Evolutionary conservation across 2,329 filamentous ascomycete species (phyloP).

Genomic region (Penicillium sp.): DNA sequence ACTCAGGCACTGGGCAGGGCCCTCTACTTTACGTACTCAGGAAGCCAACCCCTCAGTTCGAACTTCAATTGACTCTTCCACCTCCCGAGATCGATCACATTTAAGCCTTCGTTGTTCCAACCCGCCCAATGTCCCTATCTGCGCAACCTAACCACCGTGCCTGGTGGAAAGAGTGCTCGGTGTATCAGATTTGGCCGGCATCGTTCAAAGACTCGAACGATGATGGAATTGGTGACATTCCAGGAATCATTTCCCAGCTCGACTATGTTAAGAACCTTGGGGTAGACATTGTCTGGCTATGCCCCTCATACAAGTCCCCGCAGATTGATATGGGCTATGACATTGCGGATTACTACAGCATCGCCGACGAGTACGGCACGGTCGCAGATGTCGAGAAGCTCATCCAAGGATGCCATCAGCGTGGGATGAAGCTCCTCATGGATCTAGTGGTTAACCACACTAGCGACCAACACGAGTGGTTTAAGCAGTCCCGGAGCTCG

Average conservation of each 20-base stretch:
- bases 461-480: slow-evolving; percentile 71
- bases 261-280: slow-evolving; percentile 66
- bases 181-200: slow-evolving; percentile 63
- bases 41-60: neutral
- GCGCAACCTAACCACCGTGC: slow-evolving; percentile 28
- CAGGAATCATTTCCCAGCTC: slow-evolving; percentile 64
- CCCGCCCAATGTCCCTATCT: slow-evolving; percentile 16
- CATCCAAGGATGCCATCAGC: slow-evolving; percentile 60
- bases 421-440: slow-evolving; percentile 70
- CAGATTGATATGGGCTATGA: slow-evolving; percentile 59
- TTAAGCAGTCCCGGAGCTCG: slow-evolving; percentile 64
- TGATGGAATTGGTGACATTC: slow-evolving; percentile 65
- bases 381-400: slow-evolving; percentile 65
- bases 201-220: slow-evolving; percentile 56
- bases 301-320: slow-evolving; percentile 54
- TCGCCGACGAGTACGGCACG: slow-evolving; percentile 67
- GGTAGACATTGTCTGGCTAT: slow-evolving; percentile 62
- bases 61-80: neutral
- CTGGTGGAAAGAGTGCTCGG: slow-evolving; percentile 62
- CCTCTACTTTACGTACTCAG: slow-evolving; percentile 7
- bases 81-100: neutral
- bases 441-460: slow-evolving; percentile 81
- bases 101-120: neutral
- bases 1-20: neutral
- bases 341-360: slow-evolving; percentile 63